Evolutionary conservation across 1,284 basidiomycete genomes (phyloP).

Genomic region (Ceratobasidium sp.): DNA sequence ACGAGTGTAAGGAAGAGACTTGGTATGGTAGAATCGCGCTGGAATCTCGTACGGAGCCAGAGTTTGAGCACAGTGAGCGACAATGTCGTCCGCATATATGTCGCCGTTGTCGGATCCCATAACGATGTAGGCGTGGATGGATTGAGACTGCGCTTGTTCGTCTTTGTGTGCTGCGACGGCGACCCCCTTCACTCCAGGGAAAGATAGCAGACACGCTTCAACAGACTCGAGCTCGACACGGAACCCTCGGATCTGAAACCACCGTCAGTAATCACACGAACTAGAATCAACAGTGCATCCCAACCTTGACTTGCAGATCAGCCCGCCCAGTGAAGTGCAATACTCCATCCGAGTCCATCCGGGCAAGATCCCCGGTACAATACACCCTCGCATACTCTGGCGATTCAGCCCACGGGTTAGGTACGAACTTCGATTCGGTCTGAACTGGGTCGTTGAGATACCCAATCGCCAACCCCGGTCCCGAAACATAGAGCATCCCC

Average conservation of each 20-base stretch:
- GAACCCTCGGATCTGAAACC: conserved; percentile 11
- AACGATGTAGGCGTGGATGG: conserved; percentile 17
- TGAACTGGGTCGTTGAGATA: not conserved
- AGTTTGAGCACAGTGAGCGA: not conserved
- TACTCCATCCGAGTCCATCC: not conserved
- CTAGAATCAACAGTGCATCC: not conserved
- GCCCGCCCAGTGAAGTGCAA: conserved; percentile 6
- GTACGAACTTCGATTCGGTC: conserved; percentile 8
- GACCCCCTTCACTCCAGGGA: not conserved
- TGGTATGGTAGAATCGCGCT: not conserved
- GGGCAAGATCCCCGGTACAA: conserved; percentile 7
- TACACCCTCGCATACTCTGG: not conserved
- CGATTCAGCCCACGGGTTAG: not conserved
- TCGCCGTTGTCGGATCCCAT: not conserved
- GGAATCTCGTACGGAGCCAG: conserved; percentile 21
- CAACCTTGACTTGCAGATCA: conserved; percentile 14
- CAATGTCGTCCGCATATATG: conserved; percentile 11
- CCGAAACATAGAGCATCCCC: not conserved
- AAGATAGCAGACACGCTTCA: conserved; percentile 1
- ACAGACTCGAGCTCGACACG: conserved; percentile 22
- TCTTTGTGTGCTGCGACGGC: not conserved
- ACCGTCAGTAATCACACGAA: not conserved
- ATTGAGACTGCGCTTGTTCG: not conserved
- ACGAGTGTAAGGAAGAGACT: not conserved
- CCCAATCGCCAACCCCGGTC: conserved; percentile 3